phyloP scores from a whole-genome alignment of 169 alveolate genomes.

The Eimeria zaria region DNA sequence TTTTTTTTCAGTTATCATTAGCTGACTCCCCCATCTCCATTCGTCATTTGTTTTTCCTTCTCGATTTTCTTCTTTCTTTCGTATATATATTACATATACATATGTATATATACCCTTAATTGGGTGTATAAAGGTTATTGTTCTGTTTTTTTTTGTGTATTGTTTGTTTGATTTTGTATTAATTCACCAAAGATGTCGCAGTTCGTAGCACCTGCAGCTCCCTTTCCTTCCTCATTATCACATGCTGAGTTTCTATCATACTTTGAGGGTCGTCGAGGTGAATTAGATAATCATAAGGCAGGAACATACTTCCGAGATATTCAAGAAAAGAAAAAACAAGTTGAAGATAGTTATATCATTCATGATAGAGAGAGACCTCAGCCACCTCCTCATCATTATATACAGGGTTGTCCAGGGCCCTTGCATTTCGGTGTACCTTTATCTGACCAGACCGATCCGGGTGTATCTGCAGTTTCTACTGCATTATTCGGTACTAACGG shows the following conservation, averaged over 20 bases:
- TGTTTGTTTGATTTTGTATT: no score
- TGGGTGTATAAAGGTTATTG: no score
- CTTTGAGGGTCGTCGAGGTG: neutral
- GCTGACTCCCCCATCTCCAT: neutral
- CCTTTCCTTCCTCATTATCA: neutral
- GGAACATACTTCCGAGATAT: neutral
- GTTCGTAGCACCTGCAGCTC: no score
- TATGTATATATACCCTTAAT: no score
- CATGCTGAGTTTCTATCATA: neutral
- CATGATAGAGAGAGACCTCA: neutral
- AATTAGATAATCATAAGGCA: neutral
- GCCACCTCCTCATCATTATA: conserved; percentile 25
- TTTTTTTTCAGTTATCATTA: neutral
- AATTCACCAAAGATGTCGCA: no score
- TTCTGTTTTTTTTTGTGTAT: no score
- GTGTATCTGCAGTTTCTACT: conserved; percentile 88
- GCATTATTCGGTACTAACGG: conserved; percentile 83
- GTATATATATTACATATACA: no score
- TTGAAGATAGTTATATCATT: neutral
- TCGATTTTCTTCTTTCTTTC: neutral
- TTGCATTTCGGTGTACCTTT: conserved; percentile 75
- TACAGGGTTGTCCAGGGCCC: conserved; percentile 43
- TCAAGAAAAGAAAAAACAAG: neutral
- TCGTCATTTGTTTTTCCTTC: neutral
- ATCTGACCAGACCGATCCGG: conserved; percentile 85